A percentile compares a stretch with the other conserved stretches of the same genome.
phyloP scores from a whole-genome alignment of 768 basidiomycete genomes.

The Krasilnikovozyma curviuscula region DNA sequence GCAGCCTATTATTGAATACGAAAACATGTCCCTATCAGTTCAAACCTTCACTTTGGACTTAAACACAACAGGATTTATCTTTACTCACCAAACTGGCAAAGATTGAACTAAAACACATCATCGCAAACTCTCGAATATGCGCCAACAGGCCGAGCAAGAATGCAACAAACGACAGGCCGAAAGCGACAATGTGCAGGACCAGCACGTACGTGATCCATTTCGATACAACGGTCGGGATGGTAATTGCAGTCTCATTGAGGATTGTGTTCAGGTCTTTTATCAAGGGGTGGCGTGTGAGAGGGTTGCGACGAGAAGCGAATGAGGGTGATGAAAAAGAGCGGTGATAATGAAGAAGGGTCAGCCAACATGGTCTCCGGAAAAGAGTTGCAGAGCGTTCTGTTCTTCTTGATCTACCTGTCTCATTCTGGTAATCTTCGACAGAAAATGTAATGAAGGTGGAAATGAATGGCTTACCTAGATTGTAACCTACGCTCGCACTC shows the following conservation, averaged over 20 bases:
- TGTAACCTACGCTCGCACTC: constrained; percentile 62
- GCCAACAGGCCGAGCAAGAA: constrained; percentile 5
- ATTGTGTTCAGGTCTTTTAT: constrained; percentile 56
- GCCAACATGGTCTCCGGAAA: too few relatives aligned
- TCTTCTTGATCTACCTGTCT: too few relatives aligned
- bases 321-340: not conserved
- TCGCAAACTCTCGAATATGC: constrained; percentile 8
- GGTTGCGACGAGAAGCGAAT: not conserved
- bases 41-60: too few relatives aligned
- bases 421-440: not conserved
- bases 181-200: constrained; percentile 66
- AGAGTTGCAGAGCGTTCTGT: too few relatives aligned
- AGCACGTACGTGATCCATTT: constrained; percentile 94
- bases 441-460: too few relatives aligned
- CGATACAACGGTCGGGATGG: constrained; percentile 63
- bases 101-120: not conserved
- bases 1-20: constrained; percentile 44
- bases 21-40: too few relatives aligned
- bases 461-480: constrained; percentile 44
- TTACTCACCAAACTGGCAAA: constrained; percentile 4
- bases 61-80: not conserved
- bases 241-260: constrained; percentile 44
- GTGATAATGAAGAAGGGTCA: not conserved
- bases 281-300: not conserved
- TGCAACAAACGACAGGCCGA: not conserved